Evolutionary conservation across 2,329 filamentous ascomycete genomes (phyloP).

Genomic region (Fusarium clavum): DNA sequence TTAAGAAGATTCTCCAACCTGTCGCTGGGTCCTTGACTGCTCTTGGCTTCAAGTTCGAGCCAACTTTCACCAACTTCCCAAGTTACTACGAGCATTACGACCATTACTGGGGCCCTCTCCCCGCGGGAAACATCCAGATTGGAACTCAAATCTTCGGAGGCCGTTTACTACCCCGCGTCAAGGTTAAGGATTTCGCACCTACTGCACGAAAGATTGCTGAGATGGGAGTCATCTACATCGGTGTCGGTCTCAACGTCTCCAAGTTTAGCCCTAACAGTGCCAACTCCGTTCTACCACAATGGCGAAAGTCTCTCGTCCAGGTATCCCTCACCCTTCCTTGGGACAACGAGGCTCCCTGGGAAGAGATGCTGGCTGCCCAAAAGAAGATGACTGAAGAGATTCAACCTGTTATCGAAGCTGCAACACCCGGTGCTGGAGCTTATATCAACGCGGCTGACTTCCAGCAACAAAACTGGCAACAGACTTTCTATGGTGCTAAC

Average conservation of each 20-base stretch:
- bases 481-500: constrained; percentile 60
- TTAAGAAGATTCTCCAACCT: constrained; percentile 54
- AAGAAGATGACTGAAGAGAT: constrained; percentile 45
- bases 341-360: constrained; percentile 45
- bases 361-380: constrained; percentile 48
- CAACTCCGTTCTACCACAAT: constrained; percentile 57
- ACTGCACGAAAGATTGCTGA: constrained; percentile 32
- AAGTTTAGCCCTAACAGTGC: constrained; percentile 36
- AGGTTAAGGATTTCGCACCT: constrained; percentile 33
- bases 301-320: constrained; percentile 53
- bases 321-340: constrained; percentile 46
- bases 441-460: constrained; percentile 67
- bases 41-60: constrained; percentile 23
- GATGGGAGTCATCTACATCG: constrained; percentile 47
- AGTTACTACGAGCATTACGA: constrained; percentile 56
- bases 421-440: constrained; percentile 56
- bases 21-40: constrained; percentile 26
- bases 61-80: constrained; percentile 29
- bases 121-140: constrained; percentile 50
- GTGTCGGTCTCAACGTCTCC: constrained; percentile 45
- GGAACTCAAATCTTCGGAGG: constrained; percentile 52
- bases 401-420: constrained; percentile 43
- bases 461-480: constrained; percentile 55
- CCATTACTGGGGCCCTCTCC: constrained; percentile 57
- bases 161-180: constrained; percentile 56